Base-by-base conservation (phyloP, 345 rosid species). In the Chamaenerion angustifolium region DNA sequence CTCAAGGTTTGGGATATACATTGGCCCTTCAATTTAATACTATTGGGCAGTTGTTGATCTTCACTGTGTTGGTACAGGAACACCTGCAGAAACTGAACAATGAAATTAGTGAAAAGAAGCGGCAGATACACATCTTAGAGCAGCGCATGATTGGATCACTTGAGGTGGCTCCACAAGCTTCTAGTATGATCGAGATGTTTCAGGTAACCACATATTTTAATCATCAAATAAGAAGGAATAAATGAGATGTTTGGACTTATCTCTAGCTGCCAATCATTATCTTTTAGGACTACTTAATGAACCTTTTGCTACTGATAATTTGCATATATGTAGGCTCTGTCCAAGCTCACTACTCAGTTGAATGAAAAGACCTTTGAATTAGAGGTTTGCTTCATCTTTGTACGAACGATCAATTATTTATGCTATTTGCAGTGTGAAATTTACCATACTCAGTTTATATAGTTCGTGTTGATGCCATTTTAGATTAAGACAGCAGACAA, bases 401-500 rank as follows among this genome's bases (percentile, higher is more conserved):
- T 60, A 25, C 52, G 51, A 54, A 3, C 42, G 59, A 55, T 42
- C 45, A 31, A 31, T 7, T 8, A 31, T 31, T 31, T 31, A 31
- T 5, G 37, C 8, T 23, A 23, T 31, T 31, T 31, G 37, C 37
- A 15, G 0, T 35, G 35, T 16, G 8, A 19, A 56, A 51, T 23
- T 16, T 40, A 58, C 43, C 58, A 51, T 23, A 40, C 40, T 53
- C 41, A 48, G 43, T 41, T 19, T 14, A 35, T 18, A 48, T 3
- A 31, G 10, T 31, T 31, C 8, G 37, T 31, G 10, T 23, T 31
- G 37, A 31, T 31, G 37, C 8, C 37, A 7, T 31, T 31, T 31
- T 31, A 81, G 90, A 72, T 82, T 46, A 78, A 65, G 58, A 71
- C 83, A 11, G 90, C 90, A 0, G 90, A 78, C 68, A 82, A 78